phyloP scores from a whole-genome alignment of 2,329 filamentous ascomycete species.

The Arthroderma uncinatum region DNA sequence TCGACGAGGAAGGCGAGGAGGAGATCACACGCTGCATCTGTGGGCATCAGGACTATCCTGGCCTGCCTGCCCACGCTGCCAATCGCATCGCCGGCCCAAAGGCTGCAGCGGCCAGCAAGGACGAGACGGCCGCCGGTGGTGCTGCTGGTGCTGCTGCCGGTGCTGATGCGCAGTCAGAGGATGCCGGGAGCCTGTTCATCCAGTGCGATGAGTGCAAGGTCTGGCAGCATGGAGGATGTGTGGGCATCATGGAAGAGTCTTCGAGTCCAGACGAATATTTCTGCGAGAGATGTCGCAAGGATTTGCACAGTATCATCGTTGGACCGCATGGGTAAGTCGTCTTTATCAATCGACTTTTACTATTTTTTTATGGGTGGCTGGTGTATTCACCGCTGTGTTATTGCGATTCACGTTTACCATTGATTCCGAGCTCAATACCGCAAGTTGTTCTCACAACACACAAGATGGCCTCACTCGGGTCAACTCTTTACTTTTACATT shows the following conservation, averaged over 20 bases:
- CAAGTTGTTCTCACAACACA: not conserved
- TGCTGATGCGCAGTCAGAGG: conserved; percentile 58
- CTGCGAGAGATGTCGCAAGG: conserved; percentile 86
- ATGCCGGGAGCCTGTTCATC: conserved; percentile 89
- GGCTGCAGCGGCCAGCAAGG: conserved; percentile 39
- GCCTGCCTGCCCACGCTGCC: conserved; percentile 51
- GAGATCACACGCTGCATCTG: conserved; percentile 94
- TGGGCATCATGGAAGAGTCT: conserved; percentile 90
- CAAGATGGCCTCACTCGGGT: not conserved
- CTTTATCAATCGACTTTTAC: conserved; percentile 4
- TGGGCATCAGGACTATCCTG: conserved; percentile 88
- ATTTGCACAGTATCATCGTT: conserved; percentile 73
- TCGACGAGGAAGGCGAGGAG: conserved; percentile 61
- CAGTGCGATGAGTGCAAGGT: conserved; percentile 97
- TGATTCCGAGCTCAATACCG: not conserved
- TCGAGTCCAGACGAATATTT: conserved; percentile 95
- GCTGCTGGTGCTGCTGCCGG: conserved; percentile 23
- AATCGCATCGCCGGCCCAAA: conserved; percentile 51
- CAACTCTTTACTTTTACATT: not conserved
- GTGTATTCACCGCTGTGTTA: not conserved
- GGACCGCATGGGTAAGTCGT: conserved; percentile 74
- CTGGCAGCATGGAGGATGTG: conserved; percentile 96
- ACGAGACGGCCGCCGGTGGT: conserved; percentile 42
- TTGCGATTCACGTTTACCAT: not conserved
- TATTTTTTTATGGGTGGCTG: not conserved